phyloP scores from a whole-genome alignment of 768 basidiomycete genomes.

The Gloeostereum incarnatum region DNA sequence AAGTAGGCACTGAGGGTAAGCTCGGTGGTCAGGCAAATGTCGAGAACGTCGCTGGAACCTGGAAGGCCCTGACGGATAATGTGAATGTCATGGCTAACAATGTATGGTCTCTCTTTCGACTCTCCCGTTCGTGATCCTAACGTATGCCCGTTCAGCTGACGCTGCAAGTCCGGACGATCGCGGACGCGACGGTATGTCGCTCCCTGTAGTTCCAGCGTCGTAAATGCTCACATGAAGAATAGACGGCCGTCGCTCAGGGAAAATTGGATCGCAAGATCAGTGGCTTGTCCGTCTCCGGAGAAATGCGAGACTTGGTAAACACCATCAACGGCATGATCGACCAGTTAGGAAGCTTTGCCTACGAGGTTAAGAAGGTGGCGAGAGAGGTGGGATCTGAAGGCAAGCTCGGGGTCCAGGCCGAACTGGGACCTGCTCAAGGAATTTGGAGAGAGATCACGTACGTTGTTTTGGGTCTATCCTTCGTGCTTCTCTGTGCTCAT shows the following conservation, averaged over 20 bases:
- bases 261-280: conserved; percentile 91
- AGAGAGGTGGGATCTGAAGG: conserved; percentile 97
- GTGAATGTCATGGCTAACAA: conserved; percentile 96
- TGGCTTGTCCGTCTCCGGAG: conserved; percentile 88
- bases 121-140: conserved; percentile 1
- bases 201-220: too few species aligned
- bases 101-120: conserved; percentile 29
- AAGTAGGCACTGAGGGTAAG: conserved; percentile 95
- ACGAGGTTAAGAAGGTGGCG: conserved; percentile 83
- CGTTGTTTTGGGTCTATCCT: too few species aligned
- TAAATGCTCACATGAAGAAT: too few species aligned
- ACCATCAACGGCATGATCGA: conserved; percentile 90
- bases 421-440: conserved; percentile 93
- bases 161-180: conserved; percentile 87
- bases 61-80: conserved; percentile 95
- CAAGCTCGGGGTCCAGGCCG: conserved; percentile 96
- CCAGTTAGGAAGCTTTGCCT: conserved; percentile 46
- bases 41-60: conserved; percentile 90
- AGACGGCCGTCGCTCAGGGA: conserved; percentile 91
- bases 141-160: conserved; percentile 53
- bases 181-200: conserved; percentile 85
- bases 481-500: not conserved
- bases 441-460: conserved; percentile 99
- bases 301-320: conserved; percentile 92
- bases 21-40: conserved; percentile 94